Evolutionary conservation across 2,329 filamentous ascomycete species (phyloP).

Genomic region (Lanzia echinophila): DNA sequence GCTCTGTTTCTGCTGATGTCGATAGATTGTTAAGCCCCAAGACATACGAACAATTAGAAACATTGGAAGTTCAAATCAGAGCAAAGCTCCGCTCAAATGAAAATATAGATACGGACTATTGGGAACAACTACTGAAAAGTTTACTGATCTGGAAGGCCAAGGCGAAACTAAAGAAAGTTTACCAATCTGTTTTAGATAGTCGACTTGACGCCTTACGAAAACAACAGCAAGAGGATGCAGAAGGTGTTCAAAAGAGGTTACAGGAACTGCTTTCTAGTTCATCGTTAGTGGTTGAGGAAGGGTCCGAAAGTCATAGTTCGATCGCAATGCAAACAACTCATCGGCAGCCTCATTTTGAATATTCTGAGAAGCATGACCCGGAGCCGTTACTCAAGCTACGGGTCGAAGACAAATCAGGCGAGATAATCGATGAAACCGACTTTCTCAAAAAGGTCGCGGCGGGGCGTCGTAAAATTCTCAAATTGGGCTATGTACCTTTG

Average conservation of each 20-base stretch:
- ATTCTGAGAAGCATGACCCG: conserved; percentile 49
- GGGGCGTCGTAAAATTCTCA: conserved; percentile 54
- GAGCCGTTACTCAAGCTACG: conserved; percentile 59
- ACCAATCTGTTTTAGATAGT: conserved; percentile 65
- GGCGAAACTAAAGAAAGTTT: conserved; percentile 73
- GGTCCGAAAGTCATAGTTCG: conserved; percentile 12
- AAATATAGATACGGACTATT: conserved; percentile 88
- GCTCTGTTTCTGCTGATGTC: conserved; percentile 78
- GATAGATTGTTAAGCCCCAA: conserved; percentile 84
- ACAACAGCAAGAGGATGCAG: conserved; percentile 62
- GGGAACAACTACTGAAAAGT: conserved; percentile 84
- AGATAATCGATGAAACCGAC: conserved; percentile 48
- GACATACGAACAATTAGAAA: conserved; percentile 76
- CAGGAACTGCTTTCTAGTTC: conserved; percentile 40
- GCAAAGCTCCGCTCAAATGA: conserved; percentile 82
- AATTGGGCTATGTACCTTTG: conserved; percentile 62
- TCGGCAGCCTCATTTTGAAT: conserved; percentile 30
- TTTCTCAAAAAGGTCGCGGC: conserved; percentile 52
- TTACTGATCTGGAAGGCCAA: conserved; percentile 88
- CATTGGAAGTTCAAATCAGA: conserved; percentile 79
- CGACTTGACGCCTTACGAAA: conserved; percentile 60
- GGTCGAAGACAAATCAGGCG: conserved; percentile 54
- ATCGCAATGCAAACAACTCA: conserved; percentile 10
- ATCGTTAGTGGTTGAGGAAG: conserved; percentile 24
- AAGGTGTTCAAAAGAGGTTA: conserved; percentile 46